Evolutionary conservation across 192 early-diverging fungal species (phyloP).

Genomic region (Podila horticola): DNA sequence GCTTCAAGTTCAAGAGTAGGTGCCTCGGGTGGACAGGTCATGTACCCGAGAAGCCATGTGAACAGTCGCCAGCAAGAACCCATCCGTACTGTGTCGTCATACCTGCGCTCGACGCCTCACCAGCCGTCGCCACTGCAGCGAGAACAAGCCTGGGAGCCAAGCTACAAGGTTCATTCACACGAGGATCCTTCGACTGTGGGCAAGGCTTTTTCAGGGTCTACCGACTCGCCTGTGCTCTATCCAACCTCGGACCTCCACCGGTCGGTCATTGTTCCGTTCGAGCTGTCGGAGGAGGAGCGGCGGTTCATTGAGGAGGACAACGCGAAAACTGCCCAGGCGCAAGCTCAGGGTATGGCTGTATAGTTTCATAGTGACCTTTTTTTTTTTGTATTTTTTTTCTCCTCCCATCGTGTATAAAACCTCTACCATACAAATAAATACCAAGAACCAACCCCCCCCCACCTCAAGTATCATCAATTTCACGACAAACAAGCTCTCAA

Average conservation of each 20-base stretch:
- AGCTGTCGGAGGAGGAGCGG: constrained; percentile 47
- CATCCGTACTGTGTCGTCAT: not conserved
- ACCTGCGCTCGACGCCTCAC: not conserved
- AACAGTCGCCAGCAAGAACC: not conserved
- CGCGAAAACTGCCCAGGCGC: constrained; percentile 9
- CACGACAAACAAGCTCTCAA: too few relatives aligned
- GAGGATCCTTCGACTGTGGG: not conserved
- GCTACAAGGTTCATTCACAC: not conserved
- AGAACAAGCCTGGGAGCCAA: not conserved
- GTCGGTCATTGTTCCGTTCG: constrained; percentile 23
- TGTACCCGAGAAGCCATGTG: not conserved
- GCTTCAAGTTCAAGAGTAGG: not conserved
- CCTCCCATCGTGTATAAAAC: too few relatives aligned
- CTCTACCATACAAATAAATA: too few relatives aligned
- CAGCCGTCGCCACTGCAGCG: not conserved
- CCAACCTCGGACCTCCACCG: constrained; percentile 38
- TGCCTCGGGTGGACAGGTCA: not conserved
- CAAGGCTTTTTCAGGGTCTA: not conserved
- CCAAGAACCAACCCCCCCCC: too few relatives aligned
- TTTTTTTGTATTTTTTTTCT: too few relatives aligned
- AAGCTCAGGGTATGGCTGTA: too few relatives aligned
- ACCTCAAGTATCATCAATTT: too few relatives aligned
- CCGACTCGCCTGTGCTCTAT: constrained; percentile 27
- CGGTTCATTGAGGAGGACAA: constrained; percentile 46
- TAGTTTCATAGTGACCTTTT: too few relatives aligned